These are phyloP conservation scores for Fusarium agapanthi DNA, from an alignment of 2,329 filamentous ascomycete species.

Conservation along the genomic window DNA sequence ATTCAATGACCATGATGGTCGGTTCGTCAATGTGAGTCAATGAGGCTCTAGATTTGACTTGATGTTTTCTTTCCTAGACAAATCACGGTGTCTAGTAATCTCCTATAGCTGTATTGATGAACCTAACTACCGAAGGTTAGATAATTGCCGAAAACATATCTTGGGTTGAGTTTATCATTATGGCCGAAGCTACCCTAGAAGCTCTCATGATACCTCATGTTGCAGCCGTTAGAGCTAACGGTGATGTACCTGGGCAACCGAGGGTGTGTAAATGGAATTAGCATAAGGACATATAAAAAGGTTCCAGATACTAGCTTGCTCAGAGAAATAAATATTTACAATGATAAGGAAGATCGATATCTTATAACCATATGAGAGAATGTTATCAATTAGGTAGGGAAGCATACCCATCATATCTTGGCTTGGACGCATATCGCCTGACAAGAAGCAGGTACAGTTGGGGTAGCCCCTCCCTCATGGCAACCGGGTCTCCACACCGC, in stretches of 20 bases:
- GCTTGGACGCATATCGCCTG: not conserved
- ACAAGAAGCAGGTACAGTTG: constrained; percentile 8
- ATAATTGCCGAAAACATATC: not conserved
- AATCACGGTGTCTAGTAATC: not conserved
- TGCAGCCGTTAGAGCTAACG: not conserved
- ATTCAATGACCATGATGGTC: too few relatives aligned
- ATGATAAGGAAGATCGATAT: not conserved
- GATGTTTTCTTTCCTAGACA: not conserved
- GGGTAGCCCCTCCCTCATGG: constrained; percentile 2
- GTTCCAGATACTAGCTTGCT: not conserved
- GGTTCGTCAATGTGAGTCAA: not conserved
- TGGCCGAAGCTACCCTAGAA: not conserved
- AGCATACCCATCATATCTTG: not conserved
- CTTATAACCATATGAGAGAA: not conserved
- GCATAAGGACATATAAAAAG: not conserved
- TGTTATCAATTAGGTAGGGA: not conserved
- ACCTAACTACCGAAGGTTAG: not conserved
- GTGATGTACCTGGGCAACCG: not conserved
- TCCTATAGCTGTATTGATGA: not conserved
- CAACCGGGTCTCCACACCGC: constrained; percentile 34
- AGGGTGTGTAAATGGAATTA: not conserved
- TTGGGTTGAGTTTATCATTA: not conserved
- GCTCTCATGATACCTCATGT: constrained; percentile 7
- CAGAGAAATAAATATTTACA: not conserved
- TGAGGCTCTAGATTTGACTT: not conserved